Base-by-base conservation (phyloP, 768 basidiomycete genomes). In the Amanita polypyramis region DNA sequence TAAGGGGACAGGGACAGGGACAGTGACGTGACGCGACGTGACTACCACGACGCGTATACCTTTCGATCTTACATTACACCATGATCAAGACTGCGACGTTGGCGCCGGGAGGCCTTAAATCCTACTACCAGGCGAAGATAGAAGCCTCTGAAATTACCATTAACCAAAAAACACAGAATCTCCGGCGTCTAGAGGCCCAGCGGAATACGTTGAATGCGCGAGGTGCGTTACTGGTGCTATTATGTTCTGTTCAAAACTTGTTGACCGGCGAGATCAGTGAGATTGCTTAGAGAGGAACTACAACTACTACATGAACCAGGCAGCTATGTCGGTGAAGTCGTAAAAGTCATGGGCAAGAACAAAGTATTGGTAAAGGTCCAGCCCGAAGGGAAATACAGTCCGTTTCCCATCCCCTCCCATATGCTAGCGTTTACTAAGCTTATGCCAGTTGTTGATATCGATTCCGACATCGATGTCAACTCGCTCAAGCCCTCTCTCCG, bases 301-400 rank as follows among this genome's bases (percentile, higher is more conserved):
- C 93, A 93, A 58, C 71, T 94, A 10, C 70, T 96, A 5, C 92
- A 93, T 54, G 95, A 98, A 59, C 93, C 96, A 0, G 95, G 93
- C 21, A 90, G 86, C 61, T 97, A 98, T 67, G 94, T 99, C 34
- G 96, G 96, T 5, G 96, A 98, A 66, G 82, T 98, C 10, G 85
- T 97, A 55, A 98, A 95, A 67, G 85, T 96, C 5, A 99, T 98
- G 96, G 92, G 94, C 47, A 97, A 97, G 84, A 98, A 82, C 65
- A 97, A 96, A 67, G 94, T 98, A 11, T 69, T 98, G 35, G 94
- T 99, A 53, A 97, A 99, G 64, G 92, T 98, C 4, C 94, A 97
- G 62, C 95, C 94, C 0, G 94, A 99, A 70, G 96, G 95, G 45
- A 97, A 97, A 80, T 97, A 97, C 70, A 95, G 94, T 97, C 54